Evolutionary conservation across 164 flowering plant genomes (phyloP), one percentile per base, ranked within the genome.

Genomic region (Annona squamosa): DNA sequence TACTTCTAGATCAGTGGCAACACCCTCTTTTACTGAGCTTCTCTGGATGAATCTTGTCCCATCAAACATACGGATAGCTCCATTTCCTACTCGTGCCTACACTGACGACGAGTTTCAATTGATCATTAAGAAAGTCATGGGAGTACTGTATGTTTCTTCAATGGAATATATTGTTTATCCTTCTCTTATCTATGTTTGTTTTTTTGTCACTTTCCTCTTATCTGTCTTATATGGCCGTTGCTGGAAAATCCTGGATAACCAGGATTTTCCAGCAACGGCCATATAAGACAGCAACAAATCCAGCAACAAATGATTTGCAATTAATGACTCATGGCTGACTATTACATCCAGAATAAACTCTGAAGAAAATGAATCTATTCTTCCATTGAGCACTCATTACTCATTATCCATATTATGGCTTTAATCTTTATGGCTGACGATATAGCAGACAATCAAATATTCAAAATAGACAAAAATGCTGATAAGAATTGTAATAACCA

Each of bases 61-160:
- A 76, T 85, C 97, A 68, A 87, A 78, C 68, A 93, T 93, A 79
- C 83, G 95, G 78, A 87, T 95, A 7, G 99, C 84, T 70, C 99
- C 99, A 44, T 95, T 95, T 86, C 99, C 99, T 59, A 95, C 98
- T 80, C 91, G 95, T 76, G 91, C 86, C 74, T 95, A 93, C 81
- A 91, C 97, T 65, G 98, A 95, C 78, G 97, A 95, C 77, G 95
- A 93, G 83, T 95, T 95, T 78, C 99, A 95, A 80, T 90, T 88
- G 46, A 95, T 95, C 67, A 77, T 90, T 72, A 95, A 95, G 85
- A 87, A 46, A 47, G 97, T 95, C 72, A 95, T 93, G 98, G 99
- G 99, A 74, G 85, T 95, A 68, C 79, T 93, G 98, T 95, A 93
- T 71, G 95, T 83, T 57, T 48, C 68, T 16, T 73, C 43, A 26